Conservation (phyloP, 805 yeast genomes). For the Candida argentea region DNA sequence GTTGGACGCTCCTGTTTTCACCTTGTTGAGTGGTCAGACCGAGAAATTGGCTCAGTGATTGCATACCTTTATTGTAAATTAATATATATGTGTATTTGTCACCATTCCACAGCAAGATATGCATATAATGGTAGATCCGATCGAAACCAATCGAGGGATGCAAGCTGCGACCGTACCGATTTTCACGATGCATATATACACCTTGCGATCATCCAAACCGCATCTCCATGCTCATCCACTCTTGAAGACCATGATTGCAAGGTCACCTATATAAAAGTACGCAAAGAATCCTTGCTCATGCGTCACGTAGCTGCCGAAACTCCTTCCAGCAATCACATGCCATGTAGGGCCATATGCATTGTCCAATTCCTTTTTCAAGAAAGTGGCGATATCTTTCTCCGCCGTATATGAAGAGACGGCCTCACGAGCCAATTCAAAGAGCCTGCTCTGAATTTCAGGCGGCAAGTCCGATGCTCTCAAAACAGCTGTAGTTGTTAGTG, state of each 20-base stretch:
- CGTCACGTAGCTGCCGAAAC: slow-evolving; percentile 71
- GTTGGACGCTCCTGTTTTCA: slow-evolving; percentile 79
- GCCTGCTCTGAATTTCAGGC: slow-evolving; percentile 41
- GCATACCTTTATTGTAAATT: not conserved
- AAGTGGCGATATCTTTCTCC: slow-evolving; percentile 57
- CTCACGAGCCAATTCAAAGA: slow-evolving; percentile 36
- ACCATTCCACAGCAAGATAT: not conserved
- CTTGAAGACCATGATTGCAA: slow-evolving; percentile 61
- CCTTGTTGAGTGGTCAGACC: slow-evolving; percentile 75
- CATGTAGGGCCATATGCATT: slow-evolving; percentile 57
- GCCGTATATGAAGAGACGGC: slow-evolving; percentile 31
- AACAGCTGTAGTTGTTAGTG: too few relatives aligned
- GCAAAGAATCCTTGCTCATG: slow-evolving; percentile 68
- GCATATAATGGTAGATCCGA: not conserved
- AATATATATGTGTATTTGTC: not conserved
- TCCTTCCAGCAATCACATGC: slow-evolving; percentile 76
- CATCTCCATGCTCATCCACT: slow-evolving; percentile 34
- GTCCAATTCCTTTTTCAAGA: slow-evolving; percentile 59
- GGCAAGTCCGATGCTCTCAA: slow-evolving; percentile 36
- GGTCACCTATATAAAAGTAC: slow-evolving; percentile 60
- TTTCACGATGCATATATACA: not conserved
- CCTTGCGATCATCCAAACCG: not conserved
- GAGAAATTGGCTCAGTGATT: slow-evolving; percentile 27
- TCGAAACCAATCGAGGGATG: not conserved
- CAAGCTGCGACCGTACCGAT: too few relatives aligned